These are phyloP conservation scores for Penicillium sp. DNA, from an alignment of 2,329 filamentous ascomycete genomes.

Conservation along the genomic window DNA sequence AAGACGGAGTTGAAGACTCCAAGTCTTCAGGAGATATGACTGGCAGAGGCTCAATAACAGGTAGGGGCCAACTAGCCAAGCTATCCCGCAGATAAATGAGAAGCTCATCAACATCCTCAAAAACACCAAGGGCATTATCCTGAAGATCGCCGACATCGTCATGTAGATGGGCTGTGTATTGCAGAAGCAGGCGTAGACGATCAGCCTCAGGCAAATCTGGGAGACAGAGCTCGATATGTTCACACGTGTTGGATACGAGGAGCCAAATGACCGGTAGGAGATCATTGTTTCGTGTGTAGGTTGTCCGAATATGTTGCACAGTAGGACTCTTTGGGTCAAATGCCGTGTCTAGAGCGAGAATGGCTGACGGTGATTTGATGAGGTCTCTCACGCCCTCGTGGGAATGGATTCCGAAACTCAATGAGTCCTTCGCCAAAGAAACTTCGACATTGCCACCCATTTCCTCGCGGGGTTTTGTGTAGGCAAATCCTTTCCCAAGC, in stretches of 20 bases:
- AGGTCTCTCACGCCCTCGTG: conserved; percentile 36
- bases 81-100: conserved; percentile 41
- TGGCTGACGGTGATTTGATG: conserved; percentile 41
- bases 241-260: conserved; percentile 50
- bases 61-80: conserved; percentile 44
- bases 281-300: conserved; percentile 36
- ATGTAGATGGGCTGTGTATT: conserved; percentile 38
- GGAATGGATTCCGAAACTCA: conserved; percentile 43
- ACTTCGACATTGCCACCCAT: conserved; percentile 41
- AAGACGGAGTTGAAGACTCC: conserved; percentile 23
- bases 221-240: conserved; percentile 51
- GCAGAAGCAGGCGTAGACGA: conserved; percentile 38
- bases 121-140: conserved; percentile 45
- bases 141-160: conserved; percentile 47
- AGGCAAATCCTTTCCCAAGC: conserved; percentile 43
- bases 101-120: conserved; percentile 46
- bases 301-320: conserved; percentile 45
- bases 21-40: conserved; percentile 36
- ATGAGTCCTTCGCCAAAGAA: conserved; percentile 38
- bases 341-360: conserved; percentile 50
- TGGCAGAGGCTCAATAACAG: conserved; percentile 42
- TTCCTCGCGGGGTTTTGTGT: conserved; percentile 35
- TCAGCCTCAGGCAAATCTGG: conserved; percentile 40
- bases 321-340: conserved; percentile 46
- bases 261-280: conserved; percentile 50